These are phyloP conservation scores for Triticum dicoccoides DNA, from an alignment of 176 grass and related monocot species.

Conservation along the genomic window DNA sequence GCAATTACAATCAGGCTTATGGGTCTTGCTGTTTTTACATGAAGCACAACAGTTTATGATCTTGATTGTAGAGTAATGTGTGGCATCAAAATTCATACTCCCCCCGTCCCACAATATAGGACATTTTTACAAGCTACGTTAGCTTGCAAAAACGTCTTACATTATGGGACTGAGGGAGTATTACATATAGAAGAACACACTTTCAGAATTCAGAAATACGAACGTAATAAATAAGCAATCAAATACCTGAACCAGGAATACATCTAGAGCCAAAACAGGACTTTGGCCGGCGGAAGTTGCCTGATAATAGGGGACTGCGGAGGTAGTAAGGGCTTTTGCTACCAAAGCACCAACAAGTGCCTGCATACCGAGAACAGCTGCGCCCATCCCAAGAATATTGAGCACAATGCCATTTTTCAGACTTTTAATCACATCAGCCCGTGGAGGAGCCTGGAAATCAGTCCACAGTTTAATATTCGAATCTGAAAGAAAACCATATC, in stretches of 20 bases:
- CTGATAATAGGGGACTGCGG: conserved; percentile 71
- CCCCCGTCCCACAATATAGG: no score
- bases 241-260: conserved; percentile 93
- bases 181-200: not conserved
- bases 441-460: conserved; percentile 86
- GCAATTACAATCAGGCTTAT: not conserved
- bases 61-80: not conserved
- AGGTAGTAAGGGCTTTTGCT: conserved; percentile 89
- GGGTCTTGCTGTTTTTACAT: not conserved
- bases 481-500: not conserved
- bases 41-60: not conserved
- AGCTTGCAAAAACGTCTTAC: no score
- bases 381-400: conserved; percentile 87
- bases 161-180: no score
- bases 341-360: conserved; percentile 93
- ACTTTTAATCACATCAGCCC: conserved; percentile 81
- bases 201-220: not conserved
- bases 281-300: conserved; percentile 55
- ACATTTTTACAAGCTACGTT: no score
- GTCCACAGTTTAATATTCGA: not conserved
- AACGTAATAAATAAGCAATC: conserved; percentile 12
- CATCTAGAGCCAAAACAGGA: conserved; percentile 90
- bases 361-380: conserved; percentile 94
- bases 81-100: not conserved
- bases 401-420: conserved; percentile 85